Conservation (phyloP, 805 yeast species). For the Candida railenensis region DNA sequence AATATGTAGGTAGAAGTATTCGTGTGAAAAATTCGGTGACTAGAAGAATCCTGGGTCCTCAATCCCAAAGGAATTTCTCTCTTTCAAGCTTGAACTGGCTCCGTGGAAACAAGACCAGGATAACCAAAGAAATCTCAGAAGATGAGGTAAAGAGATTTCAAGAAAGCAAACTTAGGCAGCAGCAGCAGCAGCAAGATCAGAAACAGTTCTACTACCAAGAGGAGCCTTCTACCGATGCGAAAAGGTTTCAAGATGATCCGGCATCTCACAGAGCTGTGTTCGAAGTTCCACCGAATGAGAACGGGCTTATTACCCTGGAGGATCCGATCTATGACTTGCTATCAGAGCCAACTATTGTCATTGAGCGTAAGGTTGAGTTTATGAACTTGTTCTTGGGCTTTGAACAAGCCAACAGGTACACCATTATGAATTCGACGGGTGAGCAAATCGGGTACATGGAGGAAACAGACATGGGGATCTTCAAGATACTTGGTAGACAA, state of each 20-base stretch:
- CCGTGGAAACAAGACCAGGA: conserved; percentile 20
- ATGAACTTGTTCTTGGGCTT: conserved; percentile 86
- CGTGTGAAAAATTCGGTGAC: too few relatives aligned
- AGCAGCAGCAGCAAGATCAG: conserved; percentile 12
- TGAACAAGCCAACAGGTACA: conserved; percentile 86
- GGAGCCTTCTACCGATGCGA: conserved; percentile 24
- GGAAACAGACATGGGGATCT: conserved; percentile 74
- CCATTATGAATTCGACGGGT: conserved; percentile 71
- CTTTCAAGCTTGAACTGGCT: conserved; percentile 4
- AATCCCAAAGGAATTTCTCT: neutral
- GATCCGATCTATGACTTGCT: conserved; percentile 65
- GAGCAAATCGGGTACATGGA: conserved; percentile 74
- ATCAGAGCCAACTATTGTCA: conserved; percentile 78
- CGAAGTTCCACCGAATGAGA: conserved; percentile 38
- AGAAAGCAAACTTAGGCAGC: conserved; percentile 2
- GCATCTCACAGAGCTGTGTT: conserved; percentile 31
- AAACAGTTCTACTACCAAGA: conserved; percentile 24
- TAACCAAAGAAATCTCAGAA: conserved; percentile 31
- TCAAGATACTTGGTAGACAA: conserved; percentile 76
- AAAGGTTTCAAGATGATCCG: conserved; percentile 23
- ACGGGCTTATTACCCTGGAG: conserved; percentile 50
- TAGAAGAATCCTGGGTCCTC: too few relatives aligned
- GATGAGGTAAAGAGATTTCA: conserved; percentile 30
- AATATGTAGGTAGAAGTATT: neutral
- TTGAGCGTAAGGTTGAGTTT: conserved; percentile 85